phyloP scores from a whole-genome alignment of 139 green algal species.

The Ulvella scutata region DNA sequence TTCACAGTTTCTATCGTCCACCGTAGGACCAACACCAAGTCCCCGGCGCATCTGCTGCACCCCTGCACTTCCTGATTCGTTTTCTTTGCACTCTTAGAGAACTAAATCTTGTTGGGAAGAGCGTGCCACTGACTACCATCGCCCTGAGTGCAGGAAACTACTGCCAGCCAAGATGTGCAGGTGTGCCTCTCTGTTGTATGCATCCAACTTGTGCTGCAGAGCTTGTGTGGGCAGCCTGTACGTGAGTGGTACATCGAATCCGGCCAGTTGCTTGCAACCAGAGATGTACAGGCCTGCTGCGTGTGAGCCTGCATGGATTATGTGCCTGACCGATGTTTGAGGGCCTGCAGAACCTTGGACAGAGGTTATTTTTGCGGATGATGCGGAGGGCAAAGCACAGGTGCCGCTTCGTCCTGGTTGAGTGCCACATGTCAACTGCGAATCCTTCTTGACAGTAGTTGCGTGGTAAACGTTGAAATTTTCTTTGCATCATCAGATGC shows the following conservation, averaged over 20 bases:
- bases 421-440: too few relatives aligned
- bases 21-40: not conserved
- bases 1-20: not conserved
- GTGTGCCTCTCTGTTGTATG: too few relatives aligned
- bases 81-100: not conserved
- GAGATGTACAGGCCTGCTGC: too few relatives aligned
- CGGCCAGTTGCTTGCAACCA: too few relatives aligned
- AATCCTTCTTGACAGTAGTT: too few relatives aligned
- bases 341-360: slow-evolving; percentile 66
- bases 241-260: too few relatives aligned
- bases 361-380: slow-evolving; percentile 41
- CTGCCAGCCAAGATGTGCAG: slow-evolving; percentile 6
- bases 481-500: too few relatives aligned
- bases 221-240: too few relatives aligned
- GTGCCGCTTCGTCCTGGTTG: too few relatives aligned
- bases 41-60: not conserved
- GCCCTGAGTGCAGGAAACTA: not conserved
- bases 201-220: too few relatives aligned
- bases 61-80: not conserved
- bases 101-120: not conserved
- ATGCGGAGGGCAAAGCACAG: slow-evolving; percentile 20
- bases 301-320: too few relatives aligned
- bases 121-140: slow-evolving; percentile 3
- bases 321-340: slow-evolving; percentile 31
- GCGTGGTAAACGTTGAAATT: too few relatives aligned